Conservation (phyloP, 192 early-diverging fungal genomes). For the Coemansia guatemalensis region DNA sequence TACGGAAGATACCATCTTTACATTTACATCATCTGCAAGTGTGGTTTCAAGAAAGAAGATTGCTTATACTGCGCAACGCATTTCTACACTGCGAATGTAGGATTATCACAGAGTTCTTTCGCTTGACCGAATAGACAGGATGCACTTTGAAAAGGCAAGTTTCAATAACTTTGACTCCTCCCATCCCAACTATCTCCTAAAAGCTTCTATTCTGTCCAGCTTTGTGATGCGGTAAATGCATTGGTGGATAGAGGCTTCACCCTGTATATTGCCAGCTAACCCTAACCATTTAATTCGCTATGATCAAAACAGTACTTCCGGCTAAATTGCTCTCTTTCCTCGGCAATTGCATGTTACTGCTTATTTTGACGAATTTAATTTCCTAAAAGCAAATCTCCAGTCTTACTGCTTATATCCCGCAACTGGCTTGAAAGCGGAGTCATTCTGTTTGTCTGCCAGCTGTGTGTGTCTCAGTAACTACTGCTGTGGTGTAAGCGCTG, state of each 20-base stretch:
- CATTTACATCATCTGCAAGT: neutral
- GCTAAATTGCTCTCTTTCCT: neutral
- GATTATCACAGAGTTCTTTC: neutral
- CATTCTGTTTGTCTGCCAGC: neutral
- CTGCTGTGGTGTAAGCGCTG: neutral
- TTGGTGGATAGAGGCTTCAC: neutral
- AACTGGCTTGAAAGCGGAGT: neutral
- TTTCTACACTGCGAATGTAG: neutral
- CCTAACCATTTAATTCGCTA: neutral
- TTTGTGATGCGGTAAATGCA: neutral
- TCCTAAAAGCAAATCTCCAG: neutral
- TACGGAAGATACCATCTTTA: neutral
- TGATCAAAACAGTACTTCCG: neutral
- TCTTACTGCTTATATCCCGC: neutral
- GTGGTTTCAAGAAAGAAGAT: neutral
- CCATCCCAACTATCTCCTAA: neutral
- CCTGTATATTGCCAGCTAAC: neutral
- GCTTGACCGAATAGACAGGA: constrained; percentile 14
- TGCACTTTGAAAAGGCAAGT: constrained; percentile 49
- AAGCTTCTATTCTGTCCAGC: neutral
- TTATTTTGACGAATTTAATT: neutral
- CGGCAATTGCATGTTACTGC: neutral
- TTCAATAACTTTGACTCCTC: neutral
- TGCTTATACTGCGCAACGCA: neutral
- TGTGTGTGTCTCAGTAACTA: neutral